A percentile compares a stretch with the other conserved stretches of the same genome.
These are phyloP conservation scores for Nakaseomyces delphensis DNA, from an alignment of 1,139 yeast species.

Conservation along the genomic window DNA sequence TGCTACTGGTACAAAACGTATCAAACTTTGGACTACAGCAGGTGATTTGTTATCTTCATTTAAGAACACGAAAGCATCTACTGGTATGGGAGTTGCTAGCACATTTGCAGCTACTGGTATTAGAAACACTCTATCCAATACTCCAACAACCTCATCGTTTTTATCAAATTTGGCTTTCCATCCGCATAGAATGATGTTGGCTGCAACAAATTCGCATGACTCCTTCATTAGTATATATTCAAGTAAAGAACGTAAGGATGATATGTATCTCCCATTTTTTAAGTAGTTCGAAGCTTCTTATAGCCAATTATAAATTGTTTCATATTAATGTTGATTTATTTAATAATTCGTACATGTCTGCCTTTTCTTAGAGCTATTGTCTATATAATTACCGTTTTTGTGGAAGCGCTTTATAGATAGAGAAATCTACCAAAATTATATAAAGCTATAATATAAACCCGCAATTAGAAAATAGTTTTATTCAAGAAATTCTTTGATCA, in stretches of 20 bases:
- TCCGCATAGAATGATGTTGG: conserved; percentile 92
- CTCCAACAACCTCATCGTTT: conserved; percentile 34
- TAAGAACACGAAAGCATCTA: conserved; percentile 41
- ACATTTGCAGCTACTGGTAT: conserved; percentile 29
- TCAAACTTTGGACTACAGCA: conserved; percentile 80
- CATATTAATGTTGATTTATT: too few species aligned
- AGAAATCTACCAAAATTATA: too few species aligned
- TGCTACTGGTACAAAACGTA: conserved; percentile 73
- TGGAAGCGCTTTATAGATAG: not conserved
- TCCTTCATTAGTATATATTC: conserved; percentile 60
- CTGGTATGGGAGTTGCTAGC: conserved; percentile 26
- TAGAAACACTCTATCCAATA: conserved; percentile 15
- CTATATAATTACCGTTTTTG: conserved; percentile 1
- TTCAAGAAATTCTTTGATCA: too few species aligned
- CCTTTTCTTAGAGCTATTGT: too few species aligned
- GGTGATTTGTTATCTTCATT: conserved; percentile 65
- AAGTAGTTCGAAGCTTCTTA: not conserved
- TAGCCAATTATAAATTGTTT: too few species aligned
- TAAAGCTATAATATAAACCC: too few species aligned
- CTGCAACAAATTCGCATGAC: conserved; percentile 77
- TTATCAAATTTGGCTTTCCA: conserved; percentile 69
- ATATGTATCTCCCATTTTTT: conserved; percentile 7
- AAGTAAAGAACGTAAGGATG: conserved; percentile 34
- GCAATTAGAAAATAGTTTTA: too few species aligned
- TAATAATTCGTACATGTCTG: too few species aligned